Conservation (phyloP, 148 eudicot species). For the Amaranthus palmeri region DNA sequence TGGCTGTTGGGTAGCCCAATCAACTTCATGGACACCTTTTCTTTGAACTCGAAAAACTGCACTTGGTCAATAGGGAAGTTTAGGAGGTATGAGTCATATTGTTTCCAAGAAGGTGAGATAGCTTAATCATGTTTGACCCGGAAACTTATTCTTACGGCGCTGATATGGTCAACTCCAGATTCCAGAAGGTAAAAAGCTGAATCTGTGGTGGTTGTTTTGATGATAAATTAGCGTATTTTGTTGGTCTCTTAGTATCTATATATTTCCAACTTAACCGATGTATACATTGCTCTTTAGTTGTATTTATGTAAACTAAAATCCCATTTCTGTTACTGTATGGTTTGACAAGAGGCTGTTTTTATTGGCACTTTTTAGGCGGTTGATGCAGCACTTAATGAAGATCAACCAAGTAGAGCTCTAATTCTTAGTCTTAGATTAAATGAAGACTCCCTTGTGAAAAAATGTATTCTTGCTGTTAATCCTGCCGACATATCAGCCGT, state of each 20-base stretch:
- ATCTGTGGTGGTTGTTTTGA: slow-evolving; percentile 4
- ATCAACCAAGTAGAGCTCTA: slow-evolving; percentile 74
- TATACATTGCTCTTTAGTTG: not conserved
- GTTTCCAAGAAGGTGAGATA: no score
- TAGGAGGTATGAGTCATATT: no score
- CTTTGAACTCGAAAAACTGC: no score
- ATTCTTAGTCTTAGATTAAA: slow-evolving; percentile 84
- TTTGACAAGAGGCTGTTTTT: not conserved
- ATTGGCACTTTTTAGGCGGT: slow-evolving; percentile 56
- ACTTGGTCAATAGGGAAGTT: no score
- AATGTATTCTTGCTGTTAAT: slow-evolving; percentile 60
- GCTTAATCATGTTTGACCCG: no score
- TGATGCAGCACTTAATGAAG: slow-evolving; percentile 69
- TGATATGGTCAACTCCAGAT: no score
- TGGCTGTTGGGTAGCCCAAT: no score
- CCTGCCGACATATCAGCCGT: slow-evolving; percentile 79
- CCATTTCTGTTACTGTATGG: not conserved
- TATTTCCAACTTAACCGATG: not conserved
- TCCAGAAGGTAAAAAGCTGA: not conserved
- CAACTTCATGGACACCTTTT: no score
- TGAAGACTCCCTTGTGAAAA: slow-evolving; percentile 70
- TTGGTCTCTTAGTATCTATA: not conserved
- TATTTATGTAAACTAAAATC: no score
- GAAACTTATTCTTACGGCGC: no score
- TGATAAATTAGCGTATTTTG: no score